Percentiles rank a stretch among this genome's conserved stretches.
Conservation (phyloP, 805 yeast genomes). For the Lipomyces yamadae region DNA sequence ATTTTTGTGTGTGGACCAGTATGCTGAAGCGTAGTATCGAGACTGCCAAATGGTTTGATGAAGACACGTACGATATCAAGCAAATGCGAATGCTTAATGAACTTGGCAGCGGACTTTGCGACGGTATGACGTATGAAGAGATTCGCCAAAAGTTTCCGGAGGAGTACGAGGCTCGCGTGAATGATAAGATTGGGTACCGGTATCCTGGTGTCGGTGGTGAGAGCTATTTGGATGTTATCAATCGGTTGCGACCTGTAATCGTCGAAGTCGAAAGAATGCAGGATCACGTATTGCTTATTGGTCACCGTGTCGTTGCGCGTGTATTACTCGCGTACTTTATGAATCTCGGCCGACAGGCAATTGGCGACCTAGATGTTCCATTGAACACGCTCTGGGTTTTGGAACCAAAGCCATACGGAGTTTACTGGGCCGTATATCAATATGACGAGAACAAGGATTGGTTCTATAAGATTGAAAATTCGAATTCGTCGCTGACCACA, state of each 20-base stretch:
- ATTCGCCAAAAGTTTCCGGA: constrained; percentile 73
- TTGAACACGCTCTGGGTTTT: constrained; percentile 86
- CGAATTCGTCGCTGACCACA: constrained; percentile 9
- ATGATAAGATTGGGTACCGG: constrained; percentile 80
- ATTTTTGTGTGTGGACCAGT: constrained; percentile 90
- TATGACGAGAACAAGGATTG: constrained; percentile 78
- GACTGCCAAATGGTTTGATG: constrained; percentile 77
- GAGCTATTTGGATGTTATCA: constrained; percentile 90
- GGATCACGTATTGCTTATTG: constrained; percentile 78
- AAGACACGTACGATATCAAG: constrained; percentile 72
- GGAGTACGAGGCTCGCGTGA: constrained; percentile 76
- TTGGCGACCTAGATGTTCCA: constrained; percentile 91
- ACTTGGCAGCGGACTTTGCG: constrained; percentile 89
- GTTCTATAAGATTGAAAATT: constrained; percentile 63
- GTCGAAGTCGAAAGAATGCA: constrained; percentile 91
- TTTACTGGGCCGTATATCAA: constrained; percentile 88
- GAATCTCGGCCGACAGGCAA: constrained; percentile 74
- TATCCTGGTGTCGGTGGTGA: constrained; percentile 99
- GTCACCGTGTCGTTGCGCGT: constrained; percentile 90
- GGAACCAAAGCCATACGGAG: constrained; percentile 94
- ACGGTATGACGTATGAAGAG: constrained; percentile 90
- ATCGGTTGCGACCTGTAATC: constrained; percentile 84
- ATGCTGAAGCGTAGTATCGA: constrained; percentile 80
- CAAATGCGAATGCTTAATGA: constrained; percentile 94
- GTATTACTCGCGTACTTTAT: constrained; percentile 86